phyloP scores from a whole-genome alignment of 2,329 filamentous ascomycete genomes.

The Teratosphaeria destructans region DNA sequence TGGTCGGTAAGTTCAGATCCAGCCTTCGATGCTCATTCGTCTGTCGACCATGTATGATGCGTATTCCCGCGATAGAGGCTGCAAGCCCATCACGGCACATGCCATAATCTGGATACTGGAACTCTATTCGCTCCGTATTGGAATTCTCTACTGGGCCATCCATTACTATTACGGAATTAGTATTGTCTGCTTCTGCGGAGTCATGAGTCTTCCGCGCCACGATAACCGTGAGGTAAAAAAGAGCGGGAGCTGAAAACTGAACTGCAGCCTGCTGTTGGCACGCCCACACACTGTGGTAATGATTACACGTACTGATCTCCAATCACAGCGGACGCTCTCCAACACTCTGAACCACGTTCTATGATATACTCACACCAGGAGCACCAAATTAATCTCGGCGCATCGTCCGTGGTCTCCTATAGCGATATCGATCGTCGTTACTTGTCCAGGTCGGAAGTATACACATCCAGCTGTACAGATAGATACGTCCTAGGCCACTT shows the following conservation, averaged over 20 bases:
- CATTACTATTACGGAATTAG: not conserved
- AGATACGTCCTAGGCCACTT: not conserved
- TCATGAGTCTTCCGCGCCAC: not conserved
- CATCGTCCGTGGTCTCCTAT: too few relatives aligned
- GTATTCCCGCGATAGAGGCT: not conserved
- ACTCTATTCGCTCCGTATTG: not conserved
- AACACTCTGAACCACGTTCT: too few relatives aligned
- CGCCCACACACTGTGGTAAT: too few relatives aligned
- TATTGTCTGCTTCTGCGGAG: not conserved
- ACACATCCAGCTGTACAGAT: too few relatives aligned
- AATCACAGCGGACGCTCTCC: too few relatives aligned
- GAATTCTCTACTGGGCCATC: not conserved
- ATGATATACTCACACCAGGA: too few relatives aligned
- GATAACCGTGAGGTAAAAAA: not conserved
- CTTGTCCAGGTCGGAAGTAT: too few relatives aligned
- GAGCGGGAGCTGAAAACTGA: not conserved
- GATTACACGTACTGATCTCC: too few relatives aligned
- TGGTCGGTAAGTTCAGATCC: not conserved
- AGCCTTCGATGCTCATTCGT: not conserved
- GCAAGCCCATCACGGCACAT: not conserved
- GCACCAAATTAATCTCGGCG: too few relatives aligned
- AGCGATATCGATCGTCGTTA: too few relatives aligned
- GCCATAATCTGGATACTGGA: not conserved
- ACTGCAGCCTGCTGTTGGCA: too few relatives aligned
- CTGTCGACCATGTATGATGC: not conserved